Evolutionary conservation across 345 rosid species (phyloP).

Genomic region (Cardamine resedifolia): DNA sequence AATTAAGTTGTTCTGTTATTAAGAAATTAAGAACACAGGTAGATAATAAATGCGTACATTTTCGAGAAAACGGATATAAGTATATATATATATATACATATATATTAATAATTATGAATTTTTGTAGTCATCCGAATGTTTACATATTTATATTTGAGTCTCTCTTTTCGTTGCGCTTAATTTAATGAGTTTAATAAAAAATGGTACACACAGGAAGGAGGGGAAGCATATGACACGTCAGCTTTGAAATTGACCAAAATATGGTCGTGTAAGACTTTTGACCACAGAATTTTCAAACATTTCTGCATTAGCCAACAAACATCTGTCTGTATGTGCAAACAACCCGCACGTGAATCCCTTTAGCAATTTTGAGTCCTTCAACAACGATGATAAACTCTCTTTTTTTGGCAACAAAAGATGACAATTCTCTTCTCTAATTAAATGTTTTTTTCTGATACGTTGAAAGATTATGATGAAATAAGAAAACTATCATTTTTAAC

Average conservation of each 20-base stretch:
- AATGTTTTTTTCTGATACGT: background rate
- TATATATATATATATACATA: background rate
- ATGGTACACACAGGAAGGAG: background rate
- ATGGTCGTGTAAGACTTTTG: slow-evolving; percentile 33
- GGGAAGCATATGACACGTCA: slow-evolving; percentile 16
- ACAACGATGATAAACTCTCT: background rate
- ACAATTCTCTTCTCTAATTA: background rate
- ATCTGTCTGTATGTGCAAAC: background rate
- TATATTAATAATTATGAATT: background rate
- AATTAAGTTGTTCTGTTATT: background rate
- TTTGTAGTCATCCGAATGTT: background rate
- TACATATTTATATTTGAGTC: background rate
- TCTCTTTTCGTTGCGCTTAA: background rate
- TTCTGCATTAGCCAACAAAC: background rate
- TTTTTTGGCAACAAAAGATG: background rate
- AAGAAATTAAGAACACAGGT: background rate
- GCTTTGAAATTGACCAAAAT: slow-evolving; percentile 33
- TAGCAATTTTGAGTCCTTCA: slow-evolving; percentile 5
- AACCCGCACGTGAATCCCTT: slow-evolving; percentile 15
- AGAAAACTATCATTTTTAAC: background rate
- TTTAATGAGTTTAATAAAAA: background rate
- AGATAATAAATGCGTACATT: background rate
- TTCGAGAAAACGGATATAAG: background rate
- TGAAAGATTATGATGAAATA: background rate
- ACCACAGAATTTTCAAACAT: slow-evolving; percentile 23